Conservation (phyloP, 192 early-diverging fungal species). For the Phlyctochytrium arcticum region DNA sequence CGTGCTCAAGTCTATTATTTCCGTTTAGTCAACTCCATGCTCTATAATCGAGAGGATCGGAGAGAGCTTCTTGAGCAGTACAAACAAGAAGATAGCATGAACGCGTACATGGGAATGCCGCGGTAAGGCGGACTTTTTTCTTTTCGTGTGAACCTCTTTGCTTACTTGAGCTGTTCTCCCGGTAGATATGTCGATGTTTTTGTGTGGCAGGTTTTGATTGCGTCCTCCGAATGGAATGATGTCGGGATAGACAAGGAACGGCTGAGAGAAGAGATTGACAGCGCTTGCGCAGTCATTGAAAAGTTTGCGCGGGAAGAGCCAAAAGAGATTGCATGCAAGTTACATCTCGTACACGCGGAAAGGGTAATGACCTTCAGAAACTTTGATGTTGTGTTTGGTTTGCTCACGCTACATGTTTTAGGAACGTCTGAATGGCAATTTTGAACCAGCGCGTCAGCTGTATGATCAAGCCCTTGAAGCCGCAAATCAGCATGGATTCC, state of each 20-base stretch:
- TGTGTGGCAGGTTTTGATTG: constrained; percentile 21
- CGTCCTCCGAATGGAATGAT: constrained; percentile 6
- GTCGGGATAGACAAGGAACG: neutral
- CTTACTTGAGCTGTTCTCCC: neutral
- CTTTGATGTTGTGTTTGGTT: no score
- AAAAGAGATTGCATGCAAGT: constrained; percentile 9
- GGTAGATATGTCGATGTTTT: constrained; percentile 10
- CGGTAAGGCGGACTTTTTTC: neutral
- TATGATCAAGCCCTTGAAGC: constrained; percentile 40
- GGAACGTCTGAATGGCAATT: constrained; percentile 11
- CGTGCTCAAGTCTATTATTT: constrained; percentile 5
- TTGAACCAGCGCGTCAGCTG: constrained; percentile 17
- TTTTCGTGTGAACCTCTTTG: neutral
- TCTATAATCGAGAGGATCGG: constrained; percentile 17
- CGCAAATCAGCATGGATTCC: constrained; percentile 31
- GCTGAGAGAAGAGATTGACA: constrained; percentile 7
- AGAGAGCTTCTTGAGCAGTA: constrained; percentile 9
- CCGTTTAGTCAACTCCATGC: constrained; percentile 3
- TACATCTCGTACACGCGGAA: constrained; percentile 6
- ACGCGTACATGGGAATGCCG: constrained; percentile 10
- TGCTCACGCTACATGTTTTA: no score
- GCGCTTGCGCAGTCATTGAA: neutral
- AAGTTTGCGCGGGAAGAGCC: constrained; percentile 3
- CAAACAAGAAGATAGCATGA: neutral
- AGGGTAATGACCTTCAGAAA: no score